These are phyloP conservation scores for Astrephomene gubernaculifera DNA, from an alignment of 139 green algal species.

Conservation along the genomic window DNA sequence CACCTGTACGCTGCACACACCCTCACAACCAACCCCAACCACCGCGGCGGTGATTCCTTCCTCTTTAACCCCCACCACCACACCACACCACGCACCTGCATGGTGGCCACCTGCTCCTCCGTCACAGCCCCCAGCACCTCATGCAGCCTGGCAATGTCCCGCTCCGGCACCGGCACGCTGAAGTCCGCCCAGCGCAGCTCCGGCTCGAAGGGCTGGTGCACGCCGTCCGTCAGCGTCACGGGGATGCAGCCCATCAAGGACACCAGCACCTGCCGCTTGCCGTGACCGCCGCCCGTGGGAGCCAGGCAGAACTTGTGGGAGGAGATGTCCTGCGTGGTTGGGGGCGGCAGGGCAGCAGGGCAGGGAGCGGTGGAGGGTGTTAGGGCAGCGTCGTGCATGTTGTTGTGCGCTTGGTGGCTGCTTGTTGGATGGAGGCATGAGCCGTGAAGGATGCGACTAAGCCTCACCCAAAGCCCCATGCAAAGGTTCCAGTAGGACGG, in stretches of 20 bases:
- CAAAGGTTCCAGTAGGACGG: too few relatives aligned
- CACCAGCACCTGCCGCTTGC: slow-evolving; percentile 57
- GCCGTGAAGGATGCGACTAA: too few relatives aligned
- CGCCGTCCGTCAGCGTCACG: too few relatives aligned
- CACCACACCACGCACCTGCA: slow-evolving; percentile 41
- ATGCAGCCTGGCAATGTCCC: slow-evolving; percentile 43
- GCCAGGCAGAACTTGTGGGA: slow-evolving; percentile 55
- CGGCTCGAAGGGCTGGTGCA: too few relatives aligned
- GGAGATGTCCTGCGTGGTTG: slow-evolving; percentile 5
- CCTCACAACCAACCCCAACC: not conserved
- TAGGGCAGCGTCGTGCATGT: not conserved
- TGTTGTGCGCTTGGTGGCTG: too few relatives aligned
- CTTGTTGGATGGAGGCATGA: too few relatives aligned
- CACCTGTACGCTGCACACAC: not conserved
- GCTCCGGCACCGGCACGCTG: too few relatives aligned
- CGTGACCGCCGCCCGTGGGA: slow-evolving; percentile 55
- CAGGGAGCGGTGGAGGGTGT: not conserved
- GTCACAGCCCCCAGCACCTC: slow-evolving; percentile 6
- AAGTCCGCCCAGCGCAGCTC: too few relatives aligned
- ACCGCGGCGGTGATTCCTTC: too few relatives aligned
- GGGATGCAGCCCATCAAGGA: slow-evolving; percentile 57
- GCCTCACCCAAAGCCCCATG: too few relatives aligned
- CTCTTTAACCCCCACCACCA: not conserved
- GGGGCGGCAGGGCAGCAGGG: not conserved
- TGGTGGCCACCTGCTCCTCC: not conserved